Evolutionary conservation across 73 alveolate species (phyloP).

Genomic region (Paramecium biaurelia): DNA sequence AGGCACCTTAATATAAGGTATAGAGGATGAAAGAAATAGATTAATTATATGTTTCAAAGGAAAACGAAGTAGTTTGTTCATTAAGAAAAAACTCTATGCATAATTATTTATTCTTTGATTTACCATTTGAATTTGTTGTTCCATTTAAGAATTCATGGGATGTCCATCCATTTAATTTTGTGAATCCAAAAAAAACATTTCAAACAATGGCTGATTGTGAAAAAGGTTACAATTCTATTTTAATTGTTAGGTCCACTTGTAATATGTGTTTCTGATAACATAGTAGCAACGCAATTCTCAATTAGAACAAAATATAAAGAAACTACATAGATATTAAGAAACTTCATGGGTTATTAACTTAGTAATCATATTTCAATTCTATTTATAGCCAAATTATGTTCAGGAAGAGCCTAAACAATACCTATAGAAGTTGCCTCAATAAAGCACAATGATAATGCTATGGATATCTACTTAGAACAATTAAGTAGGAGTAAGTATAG

Average conservation of each 20-base stretch:
- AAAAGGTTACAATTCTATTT: slow-evolving; percentile 63
- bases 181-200: slow-evolving; percentile 72
- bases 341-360: slow-evolving; percentile 63
- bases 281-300: slow-evolving; percentile 86
- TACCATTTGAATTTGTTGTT: slow-evolving; percentile 83
- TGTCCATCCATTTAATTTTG: slow-evolving; percentile 87
- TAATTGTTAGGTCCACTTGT: neutral
- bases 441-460: neutral
- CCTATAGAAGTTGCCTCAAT: slow-evolving; percentile 6
- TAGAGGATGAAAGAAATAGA: slow-evolving; percentile 25
- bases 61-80: slow-evolving; percentile 15
- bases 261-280: slow-evolving; percentile 75
- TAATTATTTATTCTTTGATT: slow-evolving; percentile 36
- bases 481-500: neutral
- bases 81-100: slow-evolving; percentile 50
- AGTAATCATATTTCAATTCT: neutral
- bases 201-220: slow-evolving; percentile 82
- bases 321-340: slow-evolving; percentile 71
- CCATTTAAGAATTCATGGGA: slow-evolving; percentile 88
- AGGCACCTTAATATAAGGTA: slow-evolving; percentile 30
- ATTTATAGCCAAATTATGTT: neutral
- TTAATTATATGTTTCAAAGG: slow-evolving; percentile 12
- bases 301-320: slow-evolving; percentile 76
- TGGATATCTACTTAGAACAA: slow-evolving; percentile 5
- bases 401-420: neutral